These are phyloP conservation scores for Trichoderma aggressivum DNA, from an alignment of 2,329 filamentous ascomycete species.

Conservation along the genomic window DNA sequence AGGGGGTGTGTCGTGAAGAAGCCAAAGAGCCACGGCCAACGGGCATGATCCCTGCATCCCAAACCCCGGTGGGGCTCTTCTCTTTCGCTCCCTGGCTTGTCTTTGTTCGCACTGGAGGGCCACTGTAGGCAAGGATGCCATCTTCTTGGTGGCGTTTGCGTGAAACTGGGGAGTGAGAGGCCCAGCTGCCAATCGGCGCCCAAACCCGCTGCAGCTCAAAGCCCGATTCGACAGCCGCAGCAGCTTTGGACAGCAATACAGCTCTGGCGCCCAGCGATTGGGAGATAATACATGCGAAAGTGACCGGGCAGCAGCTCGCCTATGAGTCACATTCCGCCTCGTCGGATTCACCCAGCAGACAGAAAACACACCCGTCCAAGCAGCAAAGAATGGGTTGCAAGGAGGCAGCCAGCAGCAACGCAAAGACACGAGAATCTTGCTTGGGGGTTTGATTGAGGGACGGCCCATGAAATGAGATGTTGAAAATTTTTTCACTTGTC, in stretches of 20 bases:
- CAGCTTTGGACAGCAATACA: constrained; percentile 29
- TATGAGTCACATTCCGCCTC: constrained; percentile 21
- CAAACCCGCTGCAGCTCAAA: constrained; percentile 15
- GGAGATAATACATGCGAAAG: constrained; percentile 22
- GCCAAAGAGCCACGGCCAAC: not conserved
- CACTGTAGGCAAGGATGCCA: not conserved
- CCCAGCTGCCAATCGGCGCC: constrained; percentile 23
- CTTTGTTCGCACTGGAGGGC: not conserved
- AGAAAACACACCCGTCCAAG: not conserved
- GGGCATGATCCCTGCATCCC: not conserved
- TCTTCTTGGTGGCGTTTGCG: constrained; percentile 5
- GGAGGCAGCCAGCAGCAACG: constrained; percentile 2
- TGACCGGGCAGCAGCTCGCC: not conserved
- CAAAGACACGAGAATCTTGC: constrained; percentile 9
- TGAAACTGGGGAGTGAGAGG: constrained; percentile 13
- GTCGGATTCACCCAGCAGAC: not conserved
- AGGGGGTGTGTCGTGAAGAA: constrained; percentile 3
- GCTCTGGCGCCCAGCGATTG: constrained; percentile 21
- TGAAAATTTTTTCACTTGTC: constrained; percentile 22
- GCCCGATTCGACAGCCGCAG: constrained; percentile 22
- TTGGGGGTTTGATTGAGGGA: constrained; percentile 19
- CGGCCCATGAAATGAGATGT: constrained; percentile 21
- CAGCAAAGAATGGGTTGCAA: not conserved
- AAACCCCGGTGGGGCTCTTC: not conserved
- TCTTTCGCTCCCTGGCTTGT: not conserved